Conservation (phyloP, 495 filamentous ascomycete species). For the Talaromyces stipitatus region DNA sequence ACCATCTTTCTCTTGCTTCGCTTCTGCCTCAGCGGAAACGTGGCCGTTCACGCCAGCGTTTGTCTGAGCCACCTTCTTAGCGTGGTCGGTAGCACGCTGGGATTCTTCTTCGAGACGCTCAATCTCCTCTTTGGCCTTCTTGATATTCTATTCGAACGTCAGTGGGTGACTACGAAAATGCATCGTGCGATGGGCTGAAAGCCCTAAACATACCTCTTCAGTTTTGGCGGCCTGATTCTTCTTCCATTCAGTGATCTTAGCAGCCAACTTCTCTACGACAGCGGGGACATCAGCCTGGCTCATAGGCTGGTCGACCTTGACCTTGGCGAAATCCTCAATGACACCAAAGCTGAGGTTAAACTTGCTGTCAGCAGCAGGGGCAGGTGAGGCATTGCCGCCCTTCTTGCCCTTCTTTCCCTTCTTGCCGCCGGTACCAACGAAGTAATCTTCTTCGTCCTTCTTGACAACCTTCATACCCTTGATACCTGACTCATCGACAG, state of each 20-base stretch:
- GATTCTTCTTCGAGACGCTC: slow-evolving; percentile 50
- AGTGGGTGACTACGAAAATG: slow-evolving; percentile 1
- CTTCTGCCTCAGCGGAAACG: slow-evolving; percentile 45
- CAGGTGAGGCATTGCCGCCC: slow-evolving; percentile 36
- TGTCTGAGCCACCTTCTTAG: slow-evolving; percentile 44
- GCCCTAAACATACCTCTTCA: slow-evolving; percentile 58
- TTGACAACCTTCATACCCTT: slow-evolving; percentile 70
- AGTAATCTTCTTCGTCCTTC: slow-evolving; percentile 88
- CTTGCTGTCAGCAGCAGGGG: slow-evolving; percentile 43
- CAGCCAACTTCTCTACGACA: slow-evolving; percentile 78
- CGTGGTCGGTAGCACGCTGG: slow-evolving; percentile 30
- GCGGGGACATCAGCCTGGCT: slow-evolving; percentile 70
- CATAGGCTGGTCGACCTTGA: slow-evolving; percentile 82
- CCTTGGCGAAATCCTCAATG: slow-evolving; percentile 77
- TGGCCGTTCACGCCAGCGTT: slow-evolving; percentile 46
- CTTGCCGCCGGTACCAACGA: slow-evolving; percentile 72
- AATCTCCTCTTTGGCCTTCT: slow-evolving; percentile 62
- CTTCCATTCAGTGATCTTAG: slow-evolving; percentile 90
- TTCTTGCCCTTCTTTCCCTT: slow-evolving; percentile 89
- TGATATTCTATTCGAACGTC: slow-evolving; percentile 53
- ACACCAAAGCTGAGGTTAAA: slow-evolving; percentile 85
- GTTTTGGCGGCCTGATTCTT: slow-evolving; percentile 83
- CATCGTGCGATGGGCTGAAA: background rate
- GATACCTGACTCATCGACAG: slow-evolving; percentile 65
- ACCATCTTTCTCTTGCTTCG: slow-evolving; percentile 51